Evolutionary conservation across 2,329 filamentous ascomycete genomes (phyloP), one percentile per base, ranked within the genome.

Genomic region (Colletotrichum lentis): DNA sequence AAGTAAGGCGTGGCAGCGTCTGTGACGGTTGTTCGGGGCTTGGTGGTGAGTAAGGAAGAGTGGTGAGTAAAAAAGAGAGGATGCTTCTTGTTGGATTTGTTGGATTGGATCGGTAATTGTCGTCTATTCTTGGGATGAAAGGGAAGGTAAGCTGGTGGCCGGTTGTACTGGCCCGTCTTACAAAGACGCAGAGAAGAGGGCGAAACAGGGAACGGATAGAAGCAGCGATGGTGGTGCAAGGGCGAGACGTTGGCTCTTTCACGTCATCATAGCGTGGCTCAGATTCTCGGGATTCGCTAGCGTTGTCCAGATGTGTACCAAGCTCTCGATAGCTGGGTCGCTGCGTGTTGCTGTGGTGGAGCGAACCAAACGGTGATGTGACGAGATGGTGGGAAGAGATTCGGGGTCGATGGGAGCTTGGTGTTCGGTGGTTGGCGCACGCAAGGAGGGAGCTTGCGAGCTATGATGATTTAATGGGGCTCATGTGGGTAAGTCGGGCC

Each of bases 211-310:
- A 39, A 67, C 55, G 47, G 44, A 55, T 56, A 41, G 54, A 52
- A 54, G 49, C 37, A 69, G 64, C 41, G 46, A 46, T 46, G 64
- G 58, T 64, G 58, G 49, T 67, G 64, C 57, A 47, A 63, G 54
- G 64, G 64, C 55, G 47, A 57, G 35, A 50, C 27, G 65, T 31
- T 56, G 62, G 49, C 27, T 57, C 61, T 64, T 69, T 69, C 69
- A 69, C 69, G 69, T 67, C 69, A 69, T 70, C 43, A 37, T 58
- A 54, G 47, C 57, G 67, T 69, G 67, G 69, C 57, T 63, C 49
- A 57, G 58, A 41, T 56, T 58, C 27, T 46, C 57, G 52, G 44
- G 22, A 44, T 22, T 64, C 59, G 44, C 43, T 54, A 62, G 58
- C 56, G 43, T 59, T 44, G 54, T 39, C 65, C 60, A n/a, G 50